These are phyloP conservation scores for Talaromyces thailandensis DNA, from an alignment of 495 filamentous ascomycete species.

Conservation along the genomic window DNA sequence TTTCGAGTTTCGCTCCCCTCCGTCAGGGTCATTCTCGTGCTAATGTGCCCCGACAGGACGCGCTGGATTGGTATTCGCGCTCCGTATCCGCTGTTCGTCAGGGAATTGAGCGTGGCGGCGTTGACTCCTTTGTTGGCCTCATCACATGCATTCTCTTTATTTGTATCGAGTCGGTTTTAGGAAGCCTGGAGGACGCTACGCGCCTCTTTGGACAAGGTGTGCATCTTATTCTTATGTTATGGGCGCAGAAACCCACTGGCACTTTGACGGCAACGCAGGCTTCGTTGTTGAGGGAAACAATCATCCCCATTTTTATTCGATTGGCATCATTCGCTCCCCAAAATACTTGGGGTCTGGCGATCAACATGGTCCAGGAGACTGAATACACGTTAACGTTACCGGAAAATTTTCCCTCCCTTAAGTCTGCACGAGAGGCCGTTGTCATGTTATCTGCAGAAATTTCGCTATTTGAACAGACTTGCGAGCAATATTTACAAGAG, in stretches of 20 bases:
- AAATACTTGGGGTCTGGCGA: neutral
- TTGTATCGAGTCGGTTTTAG: constrained; percentile 47
- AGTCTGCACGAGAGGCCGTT: constrained; percentile 24
- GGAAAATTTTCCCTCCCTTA: constrained; percentile 17
- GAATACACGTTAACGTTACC: neutral
- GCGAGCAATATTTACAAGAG: constrained; percentile 9
- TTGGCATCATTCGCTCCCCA: constrained; percentile 16
- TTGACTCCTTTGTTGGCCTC: constrained; percentile 29
- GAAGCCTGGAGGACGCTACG: constrained; percentile 18
- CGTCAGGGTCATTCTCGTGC: constrained; percentile 14
- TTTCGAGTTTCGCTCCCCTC: constrained; percentile 5
- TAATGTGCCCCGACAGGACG: constrained; percentile 31
- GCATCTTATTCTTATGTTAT: constrained; percentile 21
- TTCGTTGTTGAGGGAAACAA: constrained; percentile 19
- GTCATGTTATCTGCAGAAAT: constrained; percentile 15
- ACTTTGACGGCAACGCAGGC: constrained; percentile 10
- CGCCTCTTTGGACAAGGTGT: constrained; percentile 29
- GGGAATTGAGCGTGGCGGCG: constrained; percentile 27
- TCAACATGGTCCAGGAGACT: neutral
- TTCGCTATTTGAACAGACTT: constrained; percentile 14
- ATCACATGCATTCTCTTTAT: constrained; percentile 50
- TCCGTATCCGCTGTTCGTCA: constrained; percentile 40
- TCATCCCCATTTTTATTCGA: constrained; percentile 30
- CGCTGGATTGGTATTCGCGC: constrained; percentile 31
- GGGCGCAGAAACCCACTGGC: constrained; percentile 14